phyloP scores from a whole-genome alignment of 2,329 filamentous ascomycete species.

The Colletotrichum incanum region DNA sequence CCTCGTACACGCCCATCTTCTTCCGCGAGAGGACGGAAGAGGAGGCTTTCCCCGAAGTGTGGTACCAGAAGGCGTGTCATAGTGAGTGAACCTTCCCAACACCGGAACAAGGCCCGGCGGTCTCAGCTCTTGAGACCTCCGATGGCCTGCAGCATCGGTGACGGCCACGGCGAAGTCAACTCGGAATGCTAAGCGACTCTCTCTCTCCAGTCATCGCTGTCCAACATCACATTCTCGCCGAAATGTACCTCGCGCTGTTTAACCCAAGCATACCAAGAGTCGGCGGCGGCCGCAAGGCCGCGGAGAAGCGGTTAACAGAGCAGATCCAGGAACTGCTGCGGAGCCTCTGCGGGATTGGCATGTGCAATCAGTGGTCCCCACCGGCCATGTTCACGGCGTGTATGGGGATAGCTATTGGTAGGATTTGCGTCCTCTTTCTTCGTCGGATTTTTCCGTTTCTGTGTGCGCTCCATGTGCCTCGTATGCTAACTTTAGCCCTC shows the following conservation, averaged over 20 bases:
- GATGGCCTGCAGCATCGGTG: conserved; percentile 55
- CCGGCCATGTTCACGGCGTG: conserved; percentile 71
- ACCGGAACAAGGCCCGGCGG: not conserved
- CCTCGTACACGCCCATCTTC: conserved; percentile 44
- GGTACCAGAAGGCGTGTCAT: conserved; percentile 44
- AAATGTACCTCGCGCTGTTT: conserved; percentile 70
- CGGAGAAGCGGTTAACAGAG: conserved; percentile 52
- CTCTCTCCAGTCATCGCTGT: conserved; percentile 67
- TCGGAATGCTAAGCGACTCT: conserved; percentile 45
- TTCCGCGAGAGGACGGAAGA: conserved; percentile 46
- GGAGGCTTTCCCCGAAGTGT: conserved; percentile 53
- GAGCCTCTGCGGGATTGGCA: conserved; percentile 71
- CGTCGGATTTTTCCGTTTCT: not conserved
- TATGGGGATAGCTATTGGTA: conserved; percentile 64
- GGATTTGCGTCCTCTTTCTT: not conserved
- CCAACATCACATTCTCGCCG: conserved; percentile 73
- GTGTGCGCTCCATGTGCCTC: not conserved
- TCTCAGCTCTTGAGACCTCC: not conserved
- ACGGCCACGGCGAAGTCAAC: conserved; percentile 56
- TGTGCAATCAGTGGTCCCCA: conserved; percentile 70
- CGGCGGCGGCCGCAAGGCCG: conserved; percentile 55
- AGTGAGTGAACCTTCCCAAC: conserved; percentile 25
- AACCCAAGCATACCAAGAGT: conserved; percentile 69
- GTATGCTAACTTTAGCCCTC: not conserved
- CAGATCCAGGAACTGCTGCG: conserved; percentile 65